Evolutionary conservation across 2,329 filamentous ascomycete species (phyloP), one percentile per base, ranked within the genome.

Genomic region (Exophiala sp.): DNA sequence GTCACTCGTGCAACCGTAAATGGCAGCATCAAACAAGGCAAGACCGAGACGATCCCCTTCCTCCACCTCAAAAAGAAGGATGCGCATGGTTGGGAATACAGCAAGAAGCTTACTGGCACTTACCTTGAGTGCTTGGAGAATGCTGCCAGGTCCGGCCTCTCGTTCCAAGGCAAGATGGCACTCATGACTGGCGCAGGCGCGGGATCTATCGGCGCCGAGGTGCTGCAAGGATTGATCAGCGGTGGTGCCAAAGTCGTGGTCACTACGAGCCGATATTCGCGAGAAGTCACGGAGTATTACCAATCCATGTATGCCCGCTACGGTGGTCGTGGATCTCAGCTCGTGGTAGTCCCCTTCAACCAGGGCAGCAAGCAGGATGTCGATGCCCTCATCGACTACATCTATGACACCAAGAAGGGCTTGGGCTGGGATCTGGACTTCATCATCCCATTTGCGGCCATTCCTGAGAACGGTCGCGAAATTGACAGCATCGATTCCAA

Each of bases 151-250:
- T 77, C 81, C 48, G 93, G 93, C 68, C 83, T 98, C 52, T 93
- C 83, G 40, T 98, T 95, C 76, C 81, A 89, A 66, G 88, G 86
- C 72, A 97, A 96, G 77, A 88, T 97, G 65, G 91, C 86, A 41
- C 80, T 98, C 60, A 98, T 98, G 90, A 98, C 93, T 55, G 93
- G 93, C 73, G 93, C 93, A 59, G 93, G 93, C 70, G 93, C 90
- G 59, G 94, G 94, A 38, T 98, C 93, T 44, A 98, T 98, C 61
- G 93, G 93, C 68, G 93, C 93, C 29, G 93, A 97, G 63, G 93
- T 98, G 46, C 79, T 98, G 11, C 90, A 96, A 70, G 93, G 93
- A 51, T 78, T 98, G 57, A 89, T 98, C 69, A 95, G 88, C 65
- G 93, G 94, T 72, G 93, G 93, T 66, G 93, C 93, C 59, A 94